Evolutionary conservation across 2,329 filamentous ascomycete species (phyloP).

Genomic region (Colletotrichum acutatum): DNA sequence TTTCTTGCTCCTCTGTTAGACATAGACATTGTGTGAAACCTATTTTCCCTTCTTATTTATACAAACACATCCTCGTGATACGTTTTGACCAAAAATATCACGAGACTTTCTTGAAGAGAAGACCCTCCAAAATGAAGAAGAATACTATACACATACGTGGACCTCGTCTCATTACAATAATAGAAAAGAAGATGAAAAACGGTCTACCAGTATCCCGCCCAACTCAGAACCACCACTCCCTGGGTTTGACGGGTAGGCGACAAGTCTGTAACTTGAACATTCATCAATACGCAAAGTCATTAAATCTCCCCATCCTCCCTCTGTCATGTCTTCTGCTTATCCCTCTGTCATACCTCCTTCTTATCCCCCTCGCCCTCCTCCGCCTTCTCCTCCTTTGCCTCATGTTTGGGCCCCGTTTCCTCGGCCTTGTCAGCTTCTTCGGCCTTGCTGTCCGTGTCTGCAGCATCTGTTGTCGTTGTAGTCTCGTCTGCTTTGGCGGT

Average conservation of each 20-base stretch:
- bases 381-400: conserved; percentile 18
- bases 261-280: background rate
- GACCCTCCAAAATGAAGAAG: background rate
- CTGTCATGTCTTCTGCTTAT: too few relatives aligned
- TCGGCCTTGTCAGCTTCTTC: conserved; percentile 39
- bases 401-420: conserved; percentile 36
- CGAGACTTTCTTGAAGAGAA: conserved; percentile 7
- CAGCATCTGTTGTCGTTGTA: conserved; percentile 31
- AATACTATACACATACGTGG: conserved; percentile 32
- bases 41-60: conserved; percentile 12
- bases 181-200: background rate
- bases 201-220: background rate
- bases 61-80: conserved; percentile 16
- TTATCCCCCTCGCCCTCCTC: conserved; percentile 17
- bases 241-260: background rate
- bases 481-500: conserved; percentile 35
- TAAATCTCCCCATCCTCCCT: background rate
- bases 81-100: conserved; percentile 3
- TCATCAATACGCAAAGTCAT: conserved; percentile 6
- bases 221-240: background rate
- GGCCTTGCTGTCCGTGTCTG: conserved; percentile 36
- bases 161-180: conserved; percentile 26
- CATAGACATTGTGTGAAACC: background rate
- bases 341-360: conserved; percentile 6
- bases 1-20: background rate